phyloP scores from a whole-genome alignment of 1,284 basidiomycete genomes.

The Lentinula novae-zelandiae region DNA sequence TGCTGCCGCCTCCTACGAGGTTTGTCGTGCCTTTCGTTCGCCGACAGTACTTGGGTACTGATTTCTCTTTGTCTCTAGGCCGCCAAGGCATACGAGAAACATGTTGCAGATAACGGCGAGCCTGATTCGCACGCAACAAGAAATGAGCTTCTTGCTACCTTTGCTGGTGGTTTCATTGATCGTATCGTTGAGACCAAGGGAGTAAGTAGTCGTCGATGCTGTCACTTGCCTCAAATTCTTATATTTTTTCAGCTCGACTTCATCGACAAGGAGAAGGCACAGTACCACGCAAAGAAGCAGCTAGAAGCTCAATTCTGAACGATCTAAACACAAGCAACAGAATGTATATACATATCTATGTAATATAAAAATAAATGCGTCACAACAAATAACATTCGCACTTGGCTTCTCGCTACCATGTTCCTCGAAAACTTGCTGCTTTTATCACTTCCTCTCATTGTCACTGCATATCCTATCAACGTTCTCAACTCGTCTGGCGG shows the following conservation, averaged over 20 bases:
- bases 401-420: neutral
- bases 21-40: neutral
- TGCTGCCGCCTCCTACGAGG: slow-evolving; percentile 48
- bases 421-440: neutral
- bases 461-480: slow-evolving; percentile 5
- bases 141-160: slow-evolving; percentile 36
- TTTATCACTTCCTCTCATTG: slow-evolving; percentile 5
- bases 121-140: slow-evolving; percentile 40
- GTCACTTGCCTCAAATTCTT: neutral
- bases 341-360: neutral
- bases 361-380: neutral
- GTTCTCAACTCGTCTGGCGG: slow-evolving; percentile 7
- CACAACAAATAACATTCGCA: neutral
- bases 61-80: slow-evolving; percentile 30
- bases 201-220: neutral
- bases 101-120: slow-evolving; percentile 40
- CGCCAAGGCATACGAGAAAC: slow-evolving; percentile 54
- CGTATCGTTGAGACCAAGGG: slow-evolving; percentile 43
- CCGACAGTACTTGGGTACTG: neutral
- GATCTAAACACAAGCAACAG: neutral
- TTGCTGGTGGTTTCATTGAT: slow-evolving; percentile 43
- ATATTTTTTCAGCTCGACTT: slow-evolving; percentile 28
- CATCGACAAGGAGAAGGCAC: slow-evolving; percentile 36
- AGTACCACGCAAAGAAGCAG: slow-evolving; percentile 29
- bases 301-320: slow-evolving; percentile 19